These are phyloP conservation scores for Salix viminalis DNA, from an alignment of 345 rosid species.

Conservation along the genomic window DNA sequence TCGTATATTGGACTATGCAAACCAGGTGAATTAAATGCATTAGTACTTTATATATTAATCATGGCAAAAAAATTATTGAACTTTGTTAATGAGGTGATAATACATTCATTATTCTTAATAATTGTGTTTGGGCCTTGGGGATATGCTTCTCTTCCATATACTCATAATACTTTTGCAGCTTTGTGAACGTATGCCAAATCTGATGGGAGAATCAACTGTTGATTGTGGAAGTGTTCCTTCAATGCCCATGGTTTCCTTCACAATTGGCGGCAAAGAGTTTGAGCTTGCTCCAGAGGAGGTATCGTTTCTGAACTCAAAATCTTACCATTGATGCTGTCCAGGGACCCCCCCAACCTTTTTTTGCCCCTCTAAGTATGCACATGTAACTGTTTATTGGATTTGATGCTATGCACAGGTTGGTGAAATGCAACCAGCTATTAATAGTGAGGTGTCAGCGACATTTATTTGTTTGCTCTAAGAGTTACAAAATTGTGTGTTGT, in stretches of 20 bases:
- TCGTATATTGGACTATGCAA: constrained; percentile 10
- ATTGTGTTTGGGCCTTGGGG: not conserved
- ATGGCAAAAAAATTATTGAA: not conserved
- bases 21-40: constrained; percentile 14
- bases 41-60: not conserved
- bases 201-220: constrained; percentile 23
- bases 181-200: constrained; percentile 26
- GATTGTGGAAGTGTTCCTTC: constrained; percentile 24
- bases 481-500: not conserved
- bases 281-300: constrained; percentile 26
- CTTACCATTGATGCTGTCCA: not conserved
- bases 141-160: not conserved
- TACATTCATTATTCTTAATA: not conserved
- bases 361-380: not conserved
- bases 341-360: not conserved
- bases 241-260: constrained; percentile 26
- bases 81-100: not conserved
- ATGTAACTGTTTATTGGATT: not conserved
- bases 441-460: not conserved
- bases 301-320: not conserved
- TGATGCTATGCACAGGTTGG: not conserved
- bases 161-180: constrained; percentile 3
- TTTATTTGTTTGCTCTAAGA: too few species aligned
- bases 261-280: constrained; percentile 22
- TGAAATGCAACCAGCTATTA: not conserved